Conservation (phyloP, 2,329 filamentous ascomycete genomes). For the Exophiala sp. region DNA sequence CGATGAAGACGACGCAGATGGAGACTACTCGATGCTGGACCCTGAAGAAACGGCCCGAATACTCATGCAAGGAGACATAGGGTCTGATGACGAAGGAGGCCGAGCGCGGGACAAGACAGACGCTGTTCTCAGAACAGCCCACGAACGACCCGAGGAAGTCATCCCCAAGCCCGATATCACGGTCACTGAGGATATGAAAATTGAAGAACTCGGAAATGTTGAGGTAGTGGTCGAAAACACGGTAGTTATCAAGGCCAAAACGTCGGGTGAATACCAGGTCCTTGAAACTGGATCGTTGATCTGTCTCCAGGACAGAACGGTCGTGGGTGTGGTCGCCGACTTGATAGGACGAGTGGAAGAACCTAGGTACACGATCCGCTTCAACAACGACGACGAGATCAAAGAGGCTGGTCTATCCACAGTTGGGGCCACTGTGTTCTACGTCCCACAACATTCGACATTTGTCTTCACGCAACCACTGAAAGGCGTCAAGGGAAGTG, state of each 20-base stretch:
- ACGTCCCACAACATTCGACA: constrained; percentile 68
- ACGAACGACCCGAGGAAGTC: constrained; percentile 62
- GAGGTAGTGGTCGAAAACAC: constrained; percentile 73
- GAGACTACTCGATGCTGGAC: constrained; percentile 65
- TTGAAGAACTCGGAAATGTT: constrained; percentile 68
- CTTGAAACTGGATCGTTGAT: constrained; percentile 79
- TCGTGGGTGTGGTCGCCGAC: constrained; percentile 78
- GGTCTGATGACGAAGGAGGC: constrained; percentile 69
- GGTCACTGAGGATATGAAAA: constrained; percentile 70
- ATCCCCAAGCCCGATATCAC: constrained; percentile 69
- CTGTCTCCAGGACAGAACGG: constrained; percentile 65
- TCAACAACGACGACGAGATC: constrained; percentile 63
- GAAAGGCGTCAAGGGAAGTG: constrained; percentile 74
- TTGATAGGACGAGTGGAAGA: constrained; percentile 79
- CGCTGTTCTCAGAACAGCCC: constrained; percentile 63
- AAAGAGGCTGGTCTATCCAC: constrained; percentile 50
- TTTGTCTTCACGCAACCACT: constrained; percentile 84
- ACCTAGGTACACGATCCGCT: constrained; percentile 78
- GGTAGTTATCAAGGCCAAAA: constrained; percentile 70
- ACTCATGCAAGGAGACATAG: constrained; percentile 75
- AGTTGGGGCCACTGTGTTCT: constrained; percentile 68
- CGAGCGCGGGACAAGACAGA: constrained; percentile 39
- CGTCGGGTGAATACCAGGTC: constrained; percentile 74
- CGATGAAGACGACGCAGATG: constrained; percentile 37
- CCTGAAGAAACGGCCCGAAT: constrained; percentile 78